These are phyloP conservation scores for Hemisphaericaspora xylanilytica DNA, from an alignment of 1,139 yeast species.

Conservation along the genomic window DNA sequence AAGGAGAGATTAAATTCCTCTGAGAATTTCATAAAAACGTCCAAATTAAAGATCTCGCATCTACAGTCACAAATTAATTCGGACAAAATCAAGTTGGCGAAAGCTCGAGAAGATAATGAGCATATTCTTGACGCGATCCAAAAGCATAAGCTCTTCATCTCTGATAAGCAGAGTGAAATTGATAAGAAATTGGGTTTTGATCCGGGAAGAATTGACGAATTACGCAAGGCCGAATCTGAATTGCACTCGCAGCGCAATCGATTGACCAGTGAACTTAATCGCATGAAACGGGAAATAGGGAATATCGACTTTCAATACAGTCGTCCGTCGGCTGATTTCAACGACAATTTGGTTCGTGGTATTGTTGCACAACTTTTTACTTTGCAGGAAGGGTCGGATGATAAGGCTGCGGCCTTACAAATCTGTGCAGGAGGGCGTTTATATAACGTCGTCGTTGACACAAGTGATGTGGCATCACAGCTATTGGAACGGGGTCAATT, in stretches of 20 bases:
- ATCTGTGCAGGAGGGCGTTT: slow-evolving; percentile 92
- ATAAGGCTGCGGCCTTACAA: slow-evolving; percentile 81
- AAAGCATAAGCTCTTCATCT: slow-evolving; percentile 37
- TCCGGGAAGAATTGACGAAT: slow-evolving; percentile 42
- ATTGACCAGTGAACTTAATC: slow-evolving; percentile 52
- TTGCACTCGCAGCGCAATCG: slow-evolving; percentile 28
- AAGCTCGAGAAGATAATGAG: slow-evolving; percentile 56
- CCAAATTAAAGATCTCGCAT: slow-evolving; percentile 58
- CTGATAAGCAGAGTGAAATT: slow-evolving; percentile 43
- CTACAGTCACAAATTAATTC: slow-evolving; percentile 51
- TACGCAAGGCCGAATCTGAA: slow-evolving; percentile 44
- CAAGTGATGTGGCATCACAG: slow-evolving; percentile 78
- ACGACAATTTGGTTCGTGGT: slow-evolving; percentile 70
- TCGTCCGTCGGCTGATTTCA: slow-evolving; percentile 60
- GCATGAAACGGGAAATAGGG: slow-evolving; percentile 57
- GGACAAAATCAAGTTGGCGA: slow-evolving; percentile 51
- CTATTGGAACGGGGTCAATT: slow-evolving; percentile 76
- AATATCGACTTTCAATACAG: slow-evolving; percentile 76
- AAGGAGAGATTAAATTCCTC: slow-evolving; percentile 57
- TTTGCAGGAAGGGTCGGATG: slow-evolving; percentile 54
- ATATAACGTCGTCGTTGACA: slow-evolving; percentile 89
- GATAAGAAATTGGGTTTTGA: slow-evolving; percentile 56
- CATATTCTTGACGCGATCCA: slow-evolving; percentile 43
- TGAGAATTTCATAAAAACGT: slow-evolving; percentile 57
- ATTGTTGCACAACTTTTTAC: slow-evolving; percentile 83